Conservation (phyloP, 805 yeast species). For the Pichia scutulata region DNA sequence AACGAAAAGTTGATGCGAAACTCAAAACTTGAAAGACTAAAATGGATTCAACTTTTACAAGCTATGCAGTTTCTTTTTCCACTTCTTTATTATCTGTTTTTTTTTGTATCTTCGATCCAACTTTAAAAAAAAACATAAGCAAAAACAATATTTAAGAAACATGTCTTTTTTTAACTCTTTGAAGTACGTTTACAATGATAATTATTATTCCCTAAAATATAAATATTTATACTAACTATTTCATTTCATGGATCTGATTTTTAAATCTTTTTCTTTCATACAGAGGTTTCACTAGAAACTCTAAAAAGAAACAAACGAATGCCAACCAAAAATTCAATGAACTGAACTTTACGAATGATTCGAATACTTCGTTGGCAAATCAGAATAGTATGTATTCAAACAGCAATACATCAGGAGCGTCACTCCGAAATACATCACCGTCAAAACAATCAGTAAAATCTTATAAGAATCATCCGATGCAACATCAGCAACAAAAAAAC, state of each 20-base stretch:
- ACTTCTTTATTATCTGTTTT: neutral
- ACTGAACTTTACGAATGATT: conserved; percentile 13
- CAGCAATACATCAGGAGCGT: conserved; percentile 38
- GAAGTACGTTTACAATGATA: conserved; percentile 21
- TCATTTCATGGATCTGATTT: neutral
- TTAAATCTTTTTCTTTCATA: neutral
- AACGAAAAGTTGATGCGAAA: too few species aligned
- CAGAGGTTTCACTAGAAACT: conserved; percentile 52
- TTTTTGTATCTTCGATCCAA: too few species aligned
- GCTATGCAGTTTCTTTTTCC: neutral
- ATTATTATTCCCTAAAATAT: neutral
- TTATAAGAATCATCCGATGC: conserved; percentile 9
- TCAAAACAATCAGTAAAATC: conserved; percentile 37
- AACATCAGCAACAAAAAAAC: conserved; percentile 16
- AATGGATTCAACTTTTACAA: neutral
- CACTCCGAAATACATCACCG: conserved; percentile 41
- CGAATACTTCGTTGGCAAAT: conserved; percentile 12
- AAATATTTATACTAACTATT: conserved; percentile 1
- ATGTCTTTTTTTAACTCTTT: conserved; percentile 36
- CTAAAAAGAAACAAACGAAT: conserved; percentile 27
- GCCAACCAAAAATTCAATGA: conserved; percentile 14
- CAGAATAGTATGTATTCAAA: conserved; percentile 26
- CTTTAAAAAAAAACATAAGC: neutral
- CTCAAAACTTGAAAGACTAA: too few species aligned
- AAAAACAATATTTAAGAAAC: neutral